These are phyloP conservation scores for Verticillium isaacii DNA, from an alignment of 2,329 filamentous ascomycete genomes.

Conservation along the genomic window DNA sequence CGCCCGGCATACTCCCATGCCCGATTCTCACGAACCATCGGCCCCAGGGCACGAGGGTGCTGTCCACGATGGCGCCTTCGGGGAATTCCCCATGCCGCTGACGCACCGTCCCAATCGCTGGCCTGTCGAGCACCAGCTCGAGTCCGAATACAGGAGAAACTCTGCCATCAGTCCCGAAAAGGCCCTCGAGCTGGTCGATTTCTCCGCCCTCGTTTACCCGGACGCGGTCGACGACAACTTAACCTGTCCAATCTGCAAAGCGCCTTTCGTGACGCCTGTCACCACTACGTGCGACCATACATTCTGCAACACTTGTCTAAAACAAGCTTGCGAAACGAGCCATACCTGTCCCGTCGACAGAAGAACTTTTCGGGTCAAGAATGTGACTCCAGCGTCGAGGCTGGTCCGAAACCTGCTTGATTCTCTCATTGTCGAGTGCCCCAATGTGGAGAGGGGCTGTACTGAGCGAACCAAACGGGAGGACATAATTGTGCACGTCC, in stretches of 20 bases:
- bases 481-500: slow-evolving; percentile 50
- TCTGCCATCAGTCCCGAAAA: background rate
- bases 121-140: background rate
- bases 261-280: slow-evolving; percentile 54
- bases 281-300: slow-evolving; percentile 61
- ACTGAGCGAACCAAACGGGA: slow-evolving; percentile 44
- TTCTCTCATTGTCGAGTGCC: slow-evolving; percentile 53
- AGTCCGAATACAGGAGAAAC: background rate
- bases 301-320: slow-evolving; percentile 57
- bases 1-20: background rate
- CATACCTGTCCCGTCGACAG: slow-evolving; percentile 55
- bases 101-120: background rate
- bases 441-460: slow-evolving; percentile 48
- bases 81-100: background rate
- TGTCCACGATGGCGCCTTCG: background rate
- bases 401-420: slow-evolving; percentile 58
- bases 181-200: slow-evolving; percentile 26
- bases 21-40: background rate
- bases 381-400: slow-evolving; percentile 27
- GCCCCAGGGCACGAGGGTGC: background rate
- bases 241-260: slow-evolving; percentile 53
- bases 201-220: slow-evolving; percentile 40
- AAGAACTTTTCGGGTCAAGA: slow-evolving; percentile 28
- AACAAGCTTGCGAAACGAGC: slow-evolving; percentile 34
- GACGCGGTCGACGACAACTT: slow-evolving; percentile 39